A percentile compares a stretch with the other conserved stretches of the same genome.
Evolutionary conservation across 1,284 basidiomycete genomes (phyloP).

Genomic region (Golubevia pallescens): DNA sequence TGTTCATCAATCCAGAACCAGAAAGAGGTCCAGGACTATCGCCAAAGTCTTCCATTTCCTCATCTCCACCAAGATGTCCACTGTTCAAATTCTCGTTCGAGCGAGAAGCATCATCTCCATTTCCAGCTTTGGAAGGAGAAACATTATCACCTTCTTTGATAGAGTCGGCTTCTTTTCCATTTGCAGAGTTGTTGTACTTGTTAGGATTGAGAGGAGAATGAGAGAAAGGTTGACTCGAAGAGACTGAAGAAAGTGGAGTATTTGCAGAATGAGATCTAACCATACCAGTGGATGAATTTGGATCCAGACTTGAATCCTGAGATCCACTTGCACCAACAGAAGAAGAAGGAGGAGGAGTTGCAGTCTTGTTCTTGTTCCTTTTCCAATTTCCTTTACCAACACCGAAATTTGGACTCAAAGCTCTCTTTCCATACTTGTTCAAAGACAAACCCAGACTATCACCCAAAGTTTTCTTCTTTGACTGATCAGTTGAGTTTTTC

Average conservation of each 20-base stretch:
- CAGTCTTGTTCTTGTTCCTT: conserved; percentile 27
- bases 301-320: not conserved
- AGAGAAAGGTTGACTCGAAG: conserved; percentile 21
- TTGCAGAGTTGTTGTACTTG: conserved; percentile 9
- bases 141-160: conserved; percentile 5
- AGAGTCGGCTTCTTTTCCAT: not conserved
- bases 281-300: conserved; percentile 11
- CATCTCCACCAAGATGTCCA: not conserved
- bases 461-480: too few species aligned
- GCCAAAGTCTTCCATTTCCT: not conserved
- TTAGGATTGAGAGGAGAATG: conserved; percentile 33
- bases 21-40: not conserved
- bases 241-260: conserved; percentile 28
- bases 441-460: too few species aligned
- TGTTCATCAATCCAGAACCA: not conserved
- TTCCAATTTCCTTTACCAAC: conserved; percentile 8
- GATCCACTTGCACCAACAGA: conserved; percentile 1
- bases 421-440: too few species aligned
- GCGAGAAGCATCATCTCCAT: not conserved
- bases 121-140: not conserved
- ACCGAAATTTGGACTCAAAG: too few species aligned
- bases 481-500: too few species aligned
- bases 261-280: conserved; percentile 20
- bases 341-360: conserved; percentile 21
- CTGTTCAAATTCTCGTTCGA: not conserved